Conservation (phyloP, 2,329 filamentous ascomycete species). For the Diaporthe eres region DNA sequence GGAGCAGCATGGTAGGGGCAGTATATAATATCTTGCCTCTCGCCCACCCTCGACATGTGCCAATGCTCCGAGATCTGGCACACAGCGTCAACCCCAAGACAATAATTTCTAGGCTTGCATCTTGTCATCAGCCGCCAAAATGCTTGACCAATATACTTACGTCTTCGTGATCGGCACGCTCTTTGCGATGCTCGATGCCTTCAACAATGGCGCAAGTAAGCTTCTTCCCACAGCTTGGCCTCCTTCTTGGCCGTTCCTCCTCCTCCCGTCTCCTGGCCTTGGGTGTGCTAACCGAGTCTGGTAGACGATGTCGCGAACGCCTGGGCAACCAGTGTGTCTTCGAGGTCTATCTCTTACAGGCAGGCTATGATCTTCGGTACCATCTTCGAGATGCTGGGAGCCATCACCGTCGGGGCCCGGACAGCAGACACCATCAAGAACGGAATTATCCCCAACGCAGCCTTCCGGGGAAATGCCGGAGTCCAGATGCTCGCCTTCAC, state of each 20-base stretch:
- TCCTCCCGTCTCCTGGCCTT: neutral
- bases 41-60: constrained; percentile 12
- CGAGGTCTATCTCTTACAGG: constrained; percentile 79
- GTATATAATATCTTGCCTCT: constrained; percentile 5
- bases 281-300: constrained; percentile 26
- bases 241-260: constrained; percentile 5
- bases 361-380: constrained; percentile 77
- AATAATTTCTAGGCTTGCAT: constrained; percentile 11
- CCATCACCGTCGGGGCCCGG: constrained; percentile 76
- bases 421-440: constrained; percentile 86
- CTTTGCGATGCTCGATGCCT: constrained; percentile 83
- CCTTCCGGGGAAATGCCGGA: constrained; percentile 72
- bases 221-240: constrained; percentile 8
- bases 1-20: neutral
- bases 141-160: constrained; percentile 77
- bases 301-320: constrained; percentile 87
- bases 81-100: constrained; percentile 24
- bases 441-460: constrained; percentile 74
- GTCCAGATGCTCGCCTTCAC: constrained; percentile 79
- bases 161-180: constrained; percentile 82
- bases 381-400: constrained; percentile 78
- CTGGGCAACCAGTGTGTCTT: constrained; percentile 86
- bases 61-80: neutral
- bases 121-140: constrained; percentile 55
- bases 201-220: constrained; percentile 84